Evolutionary conservation across 2,329 filamentous ascomycete genomes (phyloP), one percentile per base, ranked within the genome.

Genomic region (Elsinoe arachidis): DNA sequence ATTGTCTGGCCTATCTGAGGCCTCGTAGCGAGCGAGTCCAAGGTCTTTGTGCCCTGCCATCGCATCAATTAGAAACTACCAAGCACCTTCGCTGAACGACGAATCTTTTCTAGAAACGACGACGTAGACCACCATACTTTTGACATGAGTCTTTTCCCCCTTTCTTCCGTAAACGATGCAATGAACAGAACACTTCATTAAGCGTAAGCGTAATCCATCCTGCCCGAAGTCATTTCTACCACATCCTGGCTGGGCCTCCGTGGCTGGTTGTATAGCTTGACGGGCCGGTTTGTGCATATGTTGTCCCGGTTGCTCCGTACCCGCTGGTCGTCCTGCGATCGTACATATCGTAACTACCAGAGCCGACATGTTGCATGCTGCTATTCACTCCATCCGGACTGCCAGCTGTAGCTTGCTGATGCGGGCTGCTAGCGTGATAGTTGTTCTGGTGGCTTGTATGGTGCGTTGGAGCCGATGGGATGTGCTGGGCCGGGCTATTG

Each of bases 121-220:
- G 30, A 51, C 14, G n/a, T 51, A 19, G 46, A 51, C 46, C 46
- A 17, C 46, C 46, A 30, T 51, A 30, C 46, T 51, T 51, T 51
- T 35, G 46, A 51, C 46, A 51, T 51, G 46, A 51, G 46, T 51
- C 46, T 34, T 14, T 34, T 14, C 10, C 21, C 41, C 26, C 41
- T 46, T 46, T 26, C 46, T 35, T 26, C 46, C 26, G 15, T 34
- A 5, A 51, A 26, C 46, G 33, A 51, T 51, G 46, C 46, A 35
- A 35, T 15, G 33, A 35, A 51, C 26, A 51, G 21, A 51, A 51
- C 46, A 51, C 46, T 34, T 35, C 46, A 26, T 51, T 15, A 34
- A 26, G 15, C 44, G 26, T 47, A n/a, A n/a, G n/a, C 26, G 26
- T 30, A 30, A 30, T 30, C 26, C 26, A 9, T 30, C 26, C 26